phyloP scores from a whole-genome alignment of 176 grass and related monocot genomes.

The Musa acuminata region DNA sequence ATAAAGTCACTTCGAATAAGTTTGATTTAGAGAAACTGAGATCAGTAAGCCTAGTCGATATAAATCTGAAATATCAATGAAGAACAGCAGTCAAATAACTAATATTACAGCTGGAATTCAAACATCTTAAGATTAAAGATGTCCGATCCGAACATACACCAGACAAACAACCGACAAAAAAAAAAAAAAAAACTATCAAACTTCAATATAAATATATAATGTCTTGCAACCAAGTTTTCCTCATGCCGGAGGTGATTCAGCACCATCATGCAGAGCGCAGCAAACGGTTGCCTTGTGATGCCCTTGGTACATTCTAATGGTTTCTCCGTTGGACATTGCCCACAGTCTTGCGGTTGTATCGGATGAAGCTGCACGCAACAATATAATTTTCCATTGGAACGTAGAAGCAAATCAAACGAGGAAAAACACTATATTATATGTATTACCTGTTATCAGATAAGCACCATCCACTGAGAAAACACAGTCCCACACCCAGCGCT shows the following conservation, averaged over 20 bases:
- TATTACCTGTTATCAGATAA: slow-evolving; percentile 75
- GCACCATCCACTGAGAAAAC: slow-evolving; percentile 88
- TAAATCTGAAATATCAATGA: too few relatives aligned
- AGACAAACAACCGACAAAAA: too few relatives aligned
- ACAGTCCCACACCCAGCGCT: slow-evolving; percentile 90
- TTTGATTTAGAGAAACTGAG: too few relatives aligned
- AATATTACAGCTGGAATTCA: too few relatives aligned
- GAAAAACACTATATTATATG: neutral
- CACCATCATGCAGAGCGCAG: slow-evolving; percentile 73
- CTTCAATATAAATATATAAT: neutral
- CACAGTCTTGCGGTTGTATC: slow-evolving; percentile 69
- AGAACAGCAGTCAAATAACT: too few relatives aligned
- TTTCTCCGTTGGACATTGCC: slow-evolving; percentile 64
- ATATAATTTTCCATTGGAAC: neutral
- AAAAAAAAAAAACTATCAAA: neutral
- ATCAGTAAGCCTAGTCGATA: too few relatives aligned
- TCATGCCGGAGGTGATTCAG: slow-evolving; percentile 44
- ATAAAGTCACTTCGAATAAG: too few relatives aligned
- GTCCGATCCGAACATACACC: too few relatives aligned
- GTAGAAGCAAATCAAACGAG: neutral
- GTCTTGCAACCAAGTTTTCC: neutral
- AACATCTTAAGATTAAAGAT: too few relatives aligned
- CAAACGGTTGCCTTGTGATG: slow-evolving; percentile 78
- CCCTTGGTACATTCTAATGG: slow-evolving; percentile 79
- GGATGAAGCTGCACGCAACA: slow-evolving; percentile 55